Evolutionary conservation across 257 asterid species (phyloP).

Genomic region (Plectranthus barbatus): DNA sequence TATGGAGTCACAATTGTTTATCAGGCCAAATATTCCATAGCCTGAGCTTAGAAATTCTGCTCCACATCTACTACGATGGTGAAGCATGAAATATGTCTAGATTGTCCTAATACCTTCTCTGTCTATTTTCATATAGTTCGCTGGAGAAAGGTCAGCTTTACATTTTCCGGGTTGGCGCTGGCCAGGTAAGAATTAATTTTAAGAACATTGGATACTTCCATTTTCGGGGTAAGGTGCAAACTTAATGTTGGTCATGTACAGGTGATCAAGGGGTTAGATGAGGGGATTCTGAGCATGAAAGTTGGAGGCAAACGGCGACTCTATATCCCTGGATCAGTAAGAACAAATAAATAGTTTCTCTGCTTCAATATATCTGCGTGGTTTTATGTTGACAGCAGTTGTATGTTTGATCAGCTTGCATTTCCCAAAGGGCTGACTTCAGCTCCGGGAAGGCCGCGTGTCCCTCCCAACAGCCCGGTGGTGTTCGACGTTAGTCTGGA

Average conservation of each 20-base stretch:
- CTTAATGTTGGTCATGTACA: conserved; percentile 3
- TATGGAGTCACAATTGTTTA: too few species aligned
- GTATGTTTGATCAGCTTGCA: conserved; percentile 48
- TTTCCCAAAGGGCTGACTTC: conserved; percentile 86
- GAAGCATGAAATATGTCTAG: neutral
- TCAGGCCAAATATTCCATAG: too few species aligned
- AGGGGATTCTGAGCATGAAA: conserved; percentile 90
- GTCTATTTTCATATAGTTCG: conserved; percentile 50
- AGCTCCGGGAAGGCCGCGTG: conserved; percentile 98
- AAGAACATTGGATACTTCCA: too few species aligned
- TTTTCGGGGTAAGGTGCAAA: neutral
- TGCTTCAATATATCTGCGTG: neutral
- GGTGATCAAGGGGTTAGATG: conserved; percentile 97
- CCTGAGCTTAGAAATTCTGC: neutral
- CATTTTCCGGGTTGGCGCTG: conserved; percentile 89
- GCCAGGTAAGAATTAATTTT: conserved; percentile 46
- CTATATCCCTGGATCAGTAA: conserved; percentile 88
- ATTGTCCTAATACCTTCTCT: neutral
- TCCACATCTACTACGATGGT: neutral
- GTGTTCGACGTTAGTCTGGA: conserved; percentile 82
- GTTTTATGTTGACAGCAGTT: neutral
- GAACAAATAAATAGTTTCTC: conserved; percentile 10
- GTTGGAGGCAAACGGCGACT: conserved; percentile 88
- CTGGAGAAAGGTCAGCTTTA: conserved; percentile 80
- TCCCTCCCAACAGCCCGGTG: conserved; percentile 81